Percentiles rank a stretch among this genome's conserved stretches.
phyloP scores from a whole-genome alignment of 805 yeast genomes.

The Ogataea haglerorum region DNA sequence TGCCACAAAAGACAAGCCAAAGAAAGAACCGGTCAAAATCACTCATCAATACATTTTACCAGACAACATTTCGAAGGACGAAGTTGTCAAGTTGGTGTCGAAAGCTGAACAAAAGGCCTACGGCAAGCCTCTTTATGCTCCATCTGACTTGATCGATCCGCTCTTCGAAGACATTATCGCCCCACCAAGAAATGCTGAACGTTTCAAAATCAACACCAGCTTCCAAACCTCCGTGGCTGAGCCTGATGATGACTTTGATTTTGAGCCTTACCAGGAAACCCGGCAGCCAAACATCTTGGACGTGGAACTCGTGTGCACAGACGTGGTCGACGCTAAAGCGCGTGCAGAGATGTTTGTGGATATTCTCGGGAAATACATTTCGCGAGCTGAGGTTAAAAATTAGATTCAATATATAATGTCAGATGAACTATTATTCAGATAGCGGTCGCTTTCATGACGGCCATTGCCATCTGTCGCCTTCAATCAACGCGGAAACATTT shows the following conservation, averaged over 20 bases:
- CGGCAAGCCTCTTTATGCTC: constrained; percentile 32
- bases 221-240: constrained; percentile 14
- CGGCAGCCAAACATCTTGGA: constrained; percentile 25
- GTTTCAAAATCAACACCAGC: constrained; percentile 39
- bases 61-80: constrained; percentile 28
- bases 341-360: constrained; percentile 38
- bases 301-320: constrained; percentile 37
- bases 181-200: constrained; percentile 39
- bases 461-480: constrained; percentile 39
- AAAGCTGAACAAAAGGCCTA: constrained; percentile 45
- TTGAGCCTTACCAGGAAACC: constrained; percentile 21
- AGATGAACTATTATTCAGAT: not conserved
- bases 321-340: constrained; percentile 43
- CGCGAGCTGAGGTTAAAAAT: constrained; percentile 16
- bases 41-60: constrained; percentile 31
- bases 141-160: constrained; percentile 53
- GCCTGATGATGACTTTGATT: constrained; percentile 25
- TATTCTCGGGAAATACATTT: constrained; percentile 22
- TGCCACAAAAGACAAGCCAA: constrained; percentile 26
- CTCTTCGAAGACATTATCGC: constrained; percentile 57
- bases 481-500: constrained; percentile 8
- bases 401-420: constrained; percentile 5
- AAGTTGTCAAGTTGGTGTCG: constrained; percentile 35
- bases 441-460: constrained; percentile 31
- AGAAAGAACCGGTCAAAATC: constrained; percentile 34